A percentile compares a stretch with the other conserved stretches of the same genome.
Conservation (phyloP, 1,284 basidiomycete species). For the Tilletia indica region DNA sequence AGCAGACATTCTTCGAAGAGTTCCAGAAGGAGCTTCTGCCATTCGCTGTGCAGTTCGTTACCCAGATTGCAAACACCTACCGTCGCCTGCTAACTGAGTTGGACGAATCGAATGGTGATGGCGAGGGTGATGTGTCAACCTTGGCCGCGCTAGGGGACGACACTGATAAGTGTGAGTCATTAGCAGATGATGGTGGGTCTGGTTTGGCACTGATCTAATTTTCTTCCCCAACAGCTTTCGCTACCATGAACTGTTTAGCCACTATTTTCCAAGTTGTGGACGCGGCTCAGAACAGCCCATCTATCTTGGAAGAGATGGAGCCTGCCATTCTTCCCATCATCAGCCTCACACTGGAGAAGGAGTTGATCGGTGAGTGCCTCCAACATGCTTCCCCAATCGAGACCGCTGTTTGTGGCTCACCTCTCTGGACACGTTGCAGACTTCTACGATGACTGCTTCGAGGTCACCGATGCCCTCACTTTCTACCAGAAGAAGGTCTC, state of each 20-base stretch:
- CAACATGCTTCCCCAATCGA: too few relatives aligned
- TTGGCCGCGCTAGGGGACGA: not conserved
- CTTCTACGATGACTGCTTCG: conserved; percentile 82
- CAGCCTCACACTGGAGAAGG: conserved; percentile 11
- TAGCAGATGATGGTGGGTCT: too few relatives aligned
- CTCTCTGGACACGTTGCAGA: conserved; percentile 60
- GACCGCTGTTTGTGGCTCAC: too few relatives aligned
- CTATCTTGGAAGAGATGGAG: conserved; percentile 1
- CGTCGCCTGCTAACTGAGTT: conserved; percentile 61
- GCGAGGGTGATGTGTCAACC: not conserved
- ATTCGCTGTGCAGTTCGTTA: conserved; percentile 77
- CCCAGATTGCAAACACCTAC: conserved; percentile 64
- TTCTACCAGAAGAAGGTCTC: conserved; percentile 77
- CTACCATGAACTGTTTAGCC: conserved; percentile 16
- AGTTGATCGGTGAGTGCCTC: conserved; percentile 2
- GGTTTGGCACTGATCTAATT: too few relatives aligned
- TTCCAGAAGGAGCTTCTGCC: conserved; percentile 82
- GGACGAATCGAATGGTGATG: conserved; percentile 22
- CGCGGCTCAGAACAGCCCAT: not conserved
- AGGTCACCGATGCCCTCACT: conserved; percentile 78
- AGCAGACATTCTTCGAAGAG: conserved; percentile 81
- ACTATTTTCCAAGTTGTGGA: conserved; percentile 16
- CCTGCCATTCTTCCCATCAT: conserved; percentile 7
- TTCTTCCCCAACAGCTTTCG: not conserved
- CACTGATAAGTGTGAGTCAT: conserved; percentile 12